Evolutionary conservation across 1,139 yeast species (phyloP).

Genomic region (Hyphopichia fennica): DNA sequence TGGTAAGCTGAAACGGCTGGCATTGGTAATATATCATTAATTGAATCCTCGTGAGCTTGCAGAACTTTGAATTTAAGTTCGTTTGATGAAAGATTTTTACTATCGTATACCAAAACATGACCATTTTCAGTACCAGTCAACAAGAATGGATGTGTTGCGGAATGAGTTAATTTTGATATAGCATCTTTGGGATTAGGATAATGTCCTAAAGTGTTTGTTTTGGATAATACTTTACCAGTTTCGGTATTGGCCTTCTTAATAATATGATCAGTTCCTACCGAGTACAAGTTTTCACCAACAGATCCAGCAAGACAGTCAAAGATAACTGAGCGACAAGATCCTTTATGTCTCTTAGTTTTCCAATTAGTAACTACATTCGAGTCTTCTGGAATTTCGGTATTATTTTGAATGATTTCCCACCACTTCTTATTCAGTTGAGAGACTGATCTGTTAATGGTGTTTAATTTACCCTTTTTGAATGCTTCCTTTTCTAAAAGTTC

Average conservation of each 20-base stretch:
- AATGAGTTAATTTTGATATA: constrained; percentile 63
- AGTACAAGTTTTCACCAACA: constrained; percentile 55
- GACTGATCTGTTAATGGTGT: constrained; percentile 30
- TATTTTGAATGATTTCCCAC: constrained; percentile 50
- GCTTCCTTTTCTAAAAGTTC: constrained; percentile 24
- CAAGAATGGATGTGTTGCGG: constrained; percentile 63
- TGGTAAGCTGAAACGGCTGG: constrained; percentile 75
- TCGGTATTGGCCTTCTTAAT: constrained; percentile 71
- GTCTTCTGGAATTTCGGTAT: constrained; percentile 26
- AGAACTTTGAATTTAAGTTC: constrained; percentile 43
- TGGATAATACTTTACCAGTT: constrained; percentile 75
- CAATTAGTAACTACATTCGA: constrained; percentile 50
- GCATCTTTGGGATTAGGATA: constrained; percentile 31
- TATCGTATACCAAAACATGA: constrained; percentile 60
- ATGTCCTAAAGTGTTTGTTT: constrained; percentile 33
- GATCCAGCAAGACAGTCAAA: constrained; percentile 54
- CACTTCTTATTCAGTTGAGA: constrained; percentile 44
- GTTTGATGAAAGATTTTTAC: constrained; percentile 41
- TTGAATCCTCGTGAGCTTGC: constrained; percentile 69
- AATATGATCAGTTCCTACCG: constrained; percentile 80
- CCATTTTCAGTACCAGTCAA: constrained; percentile 84
- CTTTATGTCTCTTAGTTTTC: constrained; percentile 85
- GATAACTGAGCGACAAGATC: constrained; percentile 74
- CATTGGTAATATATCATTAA: constrained; percentile 71
- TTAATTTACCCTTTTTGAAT: constrained; percentile 25